Evolutionary conservation across 2,329 filamentous ascomycete genomes (phyloP).

Genomic region (Botrytis porri): DNA sequence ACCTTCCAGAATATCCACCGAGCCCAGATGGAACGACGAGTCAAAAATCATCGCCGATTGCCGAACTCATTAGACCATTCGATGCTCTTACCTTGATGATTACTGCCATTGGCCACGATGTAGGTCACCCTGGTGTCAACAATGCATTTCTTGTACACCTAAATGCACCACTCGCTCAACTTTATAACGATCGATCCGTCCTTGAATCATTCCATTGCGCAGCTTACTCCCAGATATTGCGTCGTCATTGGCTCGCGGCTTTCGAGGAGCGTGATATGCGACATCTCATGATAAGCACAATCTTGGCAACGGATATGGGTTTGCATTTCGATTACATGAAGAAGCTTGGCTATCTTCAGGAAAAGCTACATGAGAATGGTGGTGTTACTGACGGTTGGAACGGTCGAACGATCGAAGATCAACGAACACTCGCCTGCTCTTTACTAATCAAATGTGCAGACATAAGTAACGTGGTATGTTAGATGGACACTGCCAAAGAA

Average conservation of each 20-base stretch:
- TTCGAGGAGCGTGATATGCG: constrained; percentile 79
- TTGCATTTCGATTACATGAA: constrained; percentile 97
- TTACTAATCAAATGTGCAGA: constrained; percentile 97
- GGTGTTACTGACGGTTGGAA: constrained; percentile 68
- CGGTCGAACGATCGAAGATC: constrained; percentile 69
- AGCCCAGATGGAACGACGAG: constrained; percentile 21
- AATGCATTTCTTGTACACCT: constrained; percentile 92
- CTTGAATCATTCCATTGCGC: constrained; percentile 97
- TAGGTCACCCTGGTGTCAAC: constrained; percentile 96
- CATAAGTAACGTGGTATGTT: constrained; percentile 92
- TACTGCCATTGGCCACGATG: constrained; percentile 96
- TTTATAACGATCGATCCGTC: constrained; percentile 96
- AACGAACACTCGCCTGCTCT: constrained; percentile 79
- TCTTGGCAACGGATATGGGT: constrained; percentile 95
- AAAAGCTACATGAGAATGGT: constrained; percentile 67
- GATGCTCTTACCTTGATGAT: constrained; percentile 87
- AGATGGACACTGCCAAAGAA: neutral
- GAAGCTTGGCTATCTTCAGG: constrained; percentile 75
- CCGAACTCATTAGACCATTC: constrained; percentile 74
- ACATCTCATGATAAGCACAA: constrained; percentile 93
- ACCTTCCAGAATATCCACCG: constrained; percentile 64
- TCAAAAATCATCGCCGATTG: constrained; percentile 60
- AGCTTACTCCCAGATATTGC: constrained; percentile 91
- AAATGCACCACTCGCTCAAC: constrained; percentile 86
- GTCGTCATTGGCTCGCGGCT: constrained; percentile 83